Evolutionary conservation across 1,139 yeast species (phyloP), one percentile per base, ranked within the genome.

Genomic region (Suzukiozyma palmioleophila): DNA sequence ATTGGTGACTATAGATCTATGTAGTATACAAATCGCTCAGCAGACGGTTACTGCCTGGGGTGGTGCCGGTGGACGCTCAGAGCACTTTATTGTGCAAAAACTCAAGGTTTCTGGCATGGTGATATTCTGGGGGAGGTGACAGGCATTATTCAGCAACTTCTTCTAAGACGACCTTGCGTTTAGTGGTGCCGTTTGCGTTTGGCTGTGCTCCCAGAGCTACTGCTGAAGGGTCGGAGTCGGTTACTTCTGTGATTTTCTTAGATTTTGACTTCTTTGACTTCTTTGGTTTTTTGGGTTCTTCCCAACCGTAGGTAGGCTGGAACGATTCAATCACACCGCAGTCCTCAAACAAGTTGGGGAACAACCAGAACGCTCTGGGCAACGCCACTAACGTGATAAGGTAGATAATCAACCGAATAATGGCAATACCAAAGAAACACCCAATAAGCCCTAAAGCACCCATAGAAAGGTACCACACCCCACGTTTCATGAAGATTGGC

Each of bases 261-360:
- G 28, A 49, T 36, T 44, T 51, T 24, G 49, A 34, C 44, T 50
- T 55, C 48, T 54, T 54, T 14, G 37, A 38, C 43, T 51, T 47
- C 41, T 52, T 49, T 52, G 57, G 58, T 48, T 56, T 57, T 52
- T 66, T 64, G 13, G 72, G 67, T 40, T 75, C 86, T 52, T 88
- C 89, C 90, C 95, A 92, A 6, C 80, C 95, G 59, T 86, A 92
- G 7, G 84, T 51, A 2, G 99, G 99, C 49, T 75, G 75, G 69
- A 94, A 92, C 69, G 96, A 84, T 46, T 90, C 97, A 48, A 92
- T 59, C 48, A 94, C 86, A 21, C 97, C 96, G 52, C 95, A 90
- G 57, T 92, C 99, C 45, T 84, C 98, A 64, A 90, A 92, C 57
- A 92, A 71, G 59, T 92, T 92, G 43, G 99, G 99, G 74, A 87